These are phyloP conservation scores for Fraxinus americana DNA, from an alignment of 257 asterid species.

Conservation along the genomic window DNA sequence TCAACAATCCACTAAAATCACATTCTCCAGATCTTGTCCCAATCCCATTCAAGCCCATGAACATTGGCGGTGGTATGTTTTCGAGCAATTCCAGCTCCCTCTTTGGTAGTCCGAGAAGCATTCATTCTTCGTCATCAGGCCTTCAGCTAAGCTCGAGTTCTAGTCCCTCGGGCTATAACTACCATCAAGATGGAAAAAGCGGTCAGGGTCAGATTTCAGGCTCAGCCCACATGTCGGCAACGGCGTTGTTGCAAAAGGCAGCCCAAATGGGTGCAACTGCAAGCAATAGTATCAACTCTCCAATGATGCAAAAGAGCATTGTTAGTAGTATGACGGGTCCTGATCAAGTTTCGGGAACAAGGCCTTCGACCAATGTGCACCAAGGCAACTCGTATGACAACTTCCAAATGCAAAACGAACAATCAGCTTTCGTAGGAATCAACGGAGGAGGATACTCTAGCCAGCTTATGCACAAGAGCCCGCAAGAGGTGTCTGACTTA, in stretches of 20 bases:
- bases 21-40: constrained; percentile 64
- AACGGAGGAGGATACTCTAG: constrained; percentile 30
- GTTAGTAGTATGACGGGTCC: constrained; percentile 65
- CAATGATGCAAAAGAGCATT: constrained; percentile 80
- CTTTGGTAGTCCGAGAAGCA: constrained; percentile 60
- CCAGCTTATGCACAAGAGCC: constrained; percentile 48
- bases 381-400: constrained; percentile 32
- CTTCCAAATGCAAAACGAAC: constrained; percentile 43
- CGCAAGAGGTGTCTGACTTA: constrained; percentile 39
- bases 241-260: constrained; percentile 78
- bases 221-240: constrained; percentile 76
- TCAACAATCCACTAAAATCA: constrained; percentile 61
- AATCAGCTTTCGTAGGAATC: constrained; percentile 21
- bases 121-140: constrained; percentile 64
- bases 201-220: constrained; percentile 43
- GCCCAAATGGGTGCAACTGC: constrained; percentile 89
- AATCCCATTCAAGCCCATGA: constrained; percentile 79
- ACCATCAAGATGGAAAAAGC: constrained; percentile 48
- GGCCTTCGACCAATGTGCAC: constrained; percentile 27
- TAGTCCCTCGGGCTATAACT: constrained; percentile 45
- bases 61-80: constrained; percentile 66
- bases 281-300: constrained; percentile 59
- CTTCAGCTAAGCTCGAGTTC: constrained; percentile 76
- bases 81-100: constrained; percentile 55
- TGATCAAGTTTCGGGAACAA: constrained; percentile 34